These are phyloP conservation scores for Aureococcus anophagefferens DNA, from an alignment of 108 stramenopile genomes.

Conservation along the genomic window DNA sequence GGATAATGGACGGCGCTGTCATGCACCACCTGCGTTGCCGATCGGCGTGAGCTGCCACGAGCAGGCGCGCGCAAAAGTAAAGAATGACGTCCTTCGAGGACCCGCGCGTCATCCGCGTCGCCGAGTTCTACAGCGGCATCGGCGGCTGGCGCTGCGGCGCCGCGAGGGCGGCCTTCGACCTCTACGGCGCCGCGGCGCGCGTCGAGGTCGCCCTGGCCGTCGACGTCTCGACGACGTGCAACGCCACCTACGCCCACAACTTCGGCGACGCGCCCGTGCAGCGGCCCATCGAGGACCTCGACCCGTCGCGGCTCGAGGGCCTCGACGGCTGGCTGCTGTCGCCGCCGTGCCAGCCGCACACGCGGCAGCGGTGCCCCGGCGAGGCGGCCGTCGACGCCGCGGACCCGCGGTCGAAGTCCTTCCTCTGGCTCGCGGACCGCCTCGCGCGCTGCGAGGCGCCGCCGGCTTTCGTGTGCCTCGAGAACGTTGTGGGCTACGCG, in stretches of 20 bases:
- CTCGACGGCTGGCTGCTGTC: constrained; percentile 69
- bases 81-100: not conserved
- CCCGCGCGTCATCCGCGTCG: not conserved
- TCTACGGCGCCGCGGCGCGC: no score
- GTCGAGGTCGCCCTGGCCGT: no score
- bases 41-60: no score
- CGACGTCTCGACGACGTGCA: no score
- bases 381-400: constrained; percentile 32
- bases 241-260: no score
- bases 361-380: constrained; percentile 59
- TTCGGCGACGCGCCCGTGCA: no score
- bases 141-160: constrained; percentile 76
- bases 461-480: constrained; percentile 58
- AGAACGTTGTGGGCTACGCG: constrained; percentile 85
- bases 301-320: constrained; percentile 32
- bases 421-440: constrained; percentile 55
- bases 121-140: constrained; percentile 84
- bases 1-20: no score
- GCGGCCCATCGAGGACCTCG: not conserved
- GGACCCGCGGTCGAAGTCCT: constrained; percentile 54
- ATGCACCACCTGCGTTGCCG: no score
- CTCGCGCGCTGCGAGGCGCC: constrained; percentile 26
- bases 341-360: constrained; percentile 80
- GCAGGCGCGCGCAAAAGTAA: no score
- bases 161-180: constrained; percentile 33